phyloP scores from a whole-genome alignment of 768 basidiomycete genomes.

The Termitomyces sp. region DNA sequence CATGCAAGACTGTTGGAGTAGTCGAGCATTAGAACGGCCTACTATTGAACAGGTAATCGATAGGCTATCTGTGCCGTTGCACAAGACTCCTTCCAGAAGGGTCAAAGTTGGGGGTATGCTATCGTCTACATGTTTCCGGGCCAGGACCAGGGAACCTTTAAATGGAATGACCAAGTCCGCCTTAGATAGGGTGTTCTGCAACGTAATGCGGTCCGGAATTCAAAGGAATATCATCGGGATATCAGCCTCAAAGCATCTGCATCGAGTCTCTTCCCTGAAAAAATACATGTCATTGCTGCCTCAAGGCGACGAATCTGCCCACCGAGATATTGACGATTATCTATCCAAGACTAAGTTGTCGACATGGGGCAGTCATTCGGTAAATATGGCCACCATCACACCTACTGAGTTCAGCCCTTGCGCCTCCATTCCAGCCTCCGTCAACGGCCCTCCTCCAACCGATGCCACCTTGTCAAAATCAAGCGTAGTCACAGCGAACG shows the following conservation, averaged over 20 bases:
- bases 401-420: no score
- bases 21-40: not conserved
- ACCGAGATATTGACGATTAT: not conserved
- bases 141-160: not conserved
- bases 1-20: conserved; percentile 1
- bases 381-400: no score
- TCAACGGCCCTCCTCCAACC: not conserved
- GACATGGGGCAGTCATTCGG: no score
- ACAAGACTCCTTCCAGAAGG: not conserved
- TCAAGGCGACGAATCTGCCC: not conserved
- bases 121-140: not conserved
- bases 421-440: no score
- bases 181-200: not conserved
- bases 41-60: not conserved
- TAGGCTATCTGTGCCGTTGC: not conserved
- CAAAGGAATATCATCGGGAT: not conserved
- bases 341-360: not conserved
- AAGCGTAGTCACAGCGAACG: not conserved
- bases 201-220: not conserved
- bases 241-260: not conserved
- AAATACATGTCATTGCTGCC: not conserved
- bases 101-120: not conserved
- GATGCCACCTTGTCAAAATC: not conserved
- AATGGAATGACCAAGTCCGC: not conserved
- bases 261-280: not conserved